Base-by-base conservation (phyloP, 768 basidiomycete genomes). In the Leccinum barrowsii region DNA sequence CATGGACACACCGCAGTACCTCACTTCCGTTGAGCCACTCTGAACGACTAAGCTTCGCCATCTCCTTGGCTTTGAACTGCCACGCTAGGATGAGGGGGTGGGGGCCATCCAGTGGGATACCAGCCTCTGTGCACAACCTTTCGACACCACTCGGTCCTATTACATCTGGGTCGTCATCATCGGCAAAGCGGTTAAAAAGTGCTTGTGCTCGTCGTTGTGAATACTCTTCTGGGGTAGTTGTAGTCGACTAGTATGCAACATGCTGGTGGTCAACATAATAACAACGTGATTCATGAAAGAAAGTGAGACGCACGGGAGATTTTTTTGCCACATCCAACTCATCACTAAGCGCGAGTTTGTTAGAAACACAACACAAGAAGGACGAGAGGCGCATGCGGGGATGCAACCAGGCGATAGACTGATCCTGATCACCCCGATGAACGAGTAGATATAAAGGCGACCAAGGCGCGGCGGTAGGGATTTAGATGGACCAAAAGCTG, bases 101-200 rank as follows among this genome's bases (percentile, higher is more conserved):
- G 6, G 86, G 77, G 30, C 90, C 88, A 19, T 92, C 90, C 70
- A 94, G 74, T 0, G 88, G 77, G 49, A 92, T 80, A n/a, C 81
- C 75, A 12, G 85, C 82, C 60, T 92, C 88, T 24, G 62, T 78
- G 73, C 88, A 94, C 28, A 94, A 73, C 54, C 73, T 77, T 70
- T 87, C 85, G 61, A 92, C 84, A 2, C 90, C 89, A 58, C 85
- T 89, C 1, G 87, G 81, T 1, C 85, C 86, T 64, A 94, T 91
- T 47, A 81, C 75, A 35, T 70, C 64, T 12, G 67, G 59, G 49
- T 74, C 67, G 12, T 82, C 75, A 24, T 78, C 74, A 50, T 90
- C 88, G 7, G 84, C 82, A 65, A 89, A 91, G 2, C 67, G 71
- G 52, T 74, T 74, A 76, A 92, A 93, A 15, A 92, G 77, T 1